phyloP scores from a whole-genome alignment of 2,329 filamentous ascomycete species.

The Helotiales sp. region DNA sequence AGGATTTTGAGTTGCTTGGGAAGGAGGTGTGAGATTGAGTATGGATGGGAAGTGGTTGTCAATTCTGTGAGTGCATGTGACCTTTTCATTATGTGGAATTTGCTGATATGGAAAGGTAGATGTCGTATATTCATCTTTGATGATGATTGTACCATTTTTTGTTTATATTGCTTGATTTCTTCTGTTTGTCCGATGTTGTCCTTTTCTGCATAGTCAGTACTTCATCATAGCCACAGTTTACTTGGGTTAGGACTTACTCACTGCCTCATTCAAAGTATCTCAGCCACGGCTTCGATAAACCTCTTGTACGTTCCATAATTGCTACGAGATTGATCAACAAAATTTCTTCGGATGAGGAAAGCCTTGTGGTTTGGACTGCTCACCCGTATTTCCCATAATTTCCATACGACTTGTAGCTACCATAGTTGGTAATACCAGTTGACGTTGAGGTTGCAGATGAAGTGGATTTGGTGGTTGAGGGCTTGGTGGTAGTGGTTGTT shows the following conservation, averaged over 20 bases:
- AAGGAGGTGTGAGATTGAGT: neutral
- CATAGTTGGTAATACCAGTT: neutral
- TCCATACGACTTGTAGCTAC: neutral
- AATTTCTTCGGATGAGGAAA: too few species aligned
- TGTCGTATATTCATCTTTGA: too few species aligned
- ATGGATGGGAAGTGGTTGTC: neutral
- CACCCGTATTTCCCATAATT: conserved; percentile 1
- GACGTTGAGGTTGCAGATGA: neutral
- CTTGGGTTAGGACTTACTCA: too few species aligned
- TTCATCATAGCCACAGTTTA: too few species aligned
- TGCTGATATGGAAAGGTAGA: neutral
- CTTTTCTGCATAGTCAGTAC: neutral
- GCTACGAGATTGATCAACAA: neutral
- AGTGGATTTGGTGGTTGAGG: neutral
- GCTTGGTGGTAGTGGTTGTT: neutral
- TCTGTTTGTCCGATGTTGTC: too few species aligned
- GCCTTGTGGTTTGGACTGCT: neutral
- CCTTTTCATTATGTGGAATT: neutral
- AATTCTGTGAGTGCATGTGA: neutral
- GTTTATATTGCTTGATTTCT: neutral
- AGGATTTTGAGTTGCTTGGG: conserved; percentile 3
- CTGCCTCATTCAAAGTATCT: neutral
- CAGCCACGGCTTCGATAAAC: neutral
- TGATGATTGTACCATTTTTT: too few species aligned
- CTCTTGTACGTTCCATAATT: conserved; percentile 1